A percentile compares a stretch with the other conserved stretches of the same genome.
phyloP scores from a whole-genome alignment of 768 basidiomycete species.

The Favolaschia claudopus region DNA sequence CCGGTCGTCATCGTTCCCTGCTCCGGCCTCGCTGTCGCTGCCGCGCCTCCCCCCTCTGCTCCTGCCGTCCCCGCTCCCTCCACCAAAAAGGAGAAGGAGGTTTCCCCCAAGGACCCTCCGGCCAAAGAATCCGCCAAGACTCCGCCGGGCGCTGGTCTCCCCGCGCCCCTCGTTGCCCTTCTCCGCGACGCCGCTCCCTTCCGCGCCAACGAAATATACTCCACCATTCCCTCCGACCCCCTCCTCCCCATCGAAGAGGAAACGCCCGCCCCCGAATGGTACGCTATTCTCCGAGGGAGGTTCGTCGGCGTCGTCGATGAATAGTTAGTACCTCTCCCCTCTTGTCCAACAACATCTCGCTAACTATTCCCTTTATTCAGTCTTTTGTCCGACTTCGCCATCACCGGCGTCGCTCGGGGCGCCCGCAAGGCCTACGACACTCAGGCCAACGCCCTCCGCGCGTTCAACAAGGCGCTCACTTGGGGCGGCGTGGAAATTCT shows the following conservation, averaged over 20 bases:
- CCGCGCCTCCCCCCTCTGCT: too few relatives aligned
- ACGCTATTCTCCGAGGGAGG: background rate
- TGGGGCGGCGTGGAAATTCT: too few relatives aligned
- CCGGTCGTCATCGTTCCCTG: too few relatives aligned
- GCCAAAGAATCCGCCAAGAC: too few relatives aligned
- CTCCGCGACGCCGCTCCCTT: background rate
- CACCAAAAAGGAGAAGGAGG: too few relatives aligned
- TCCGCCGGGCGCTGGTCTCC: too few relatives aligned
- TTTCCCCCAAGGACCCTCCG: too few relatives aligned
- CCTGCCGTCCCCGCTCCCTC: too few relatives aligned
- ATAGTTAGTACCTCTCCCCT: too few relatives aligned
- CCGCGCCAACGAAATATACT: background rate
- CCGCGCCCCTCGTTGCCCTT: background rate
- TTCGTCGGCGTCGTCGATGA: slow-evolving; percentile 7
- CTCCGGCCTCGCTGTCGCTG: too few relatives aligned
- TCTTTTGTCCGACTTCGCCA: background rate
- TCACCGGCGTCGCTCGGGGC: background rate
- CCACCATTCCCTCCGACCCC: background rate
- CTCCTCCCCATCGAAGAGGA: background rate
- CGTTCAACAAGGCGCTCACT: slow-evolving; percentile 3
- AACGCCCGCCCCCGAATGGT: background rate
- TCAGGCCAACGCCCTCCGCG: background rate
- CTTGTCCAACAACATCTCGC: too few relatives aligned
- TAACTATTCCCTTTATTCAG: background rate
- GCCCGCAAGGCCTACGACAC: background rate